These are phyloP conservation scores for Apocynum venetum DNA, from an alignment of 257 asterid genomes.

Conservation along the genomic window DNA sequence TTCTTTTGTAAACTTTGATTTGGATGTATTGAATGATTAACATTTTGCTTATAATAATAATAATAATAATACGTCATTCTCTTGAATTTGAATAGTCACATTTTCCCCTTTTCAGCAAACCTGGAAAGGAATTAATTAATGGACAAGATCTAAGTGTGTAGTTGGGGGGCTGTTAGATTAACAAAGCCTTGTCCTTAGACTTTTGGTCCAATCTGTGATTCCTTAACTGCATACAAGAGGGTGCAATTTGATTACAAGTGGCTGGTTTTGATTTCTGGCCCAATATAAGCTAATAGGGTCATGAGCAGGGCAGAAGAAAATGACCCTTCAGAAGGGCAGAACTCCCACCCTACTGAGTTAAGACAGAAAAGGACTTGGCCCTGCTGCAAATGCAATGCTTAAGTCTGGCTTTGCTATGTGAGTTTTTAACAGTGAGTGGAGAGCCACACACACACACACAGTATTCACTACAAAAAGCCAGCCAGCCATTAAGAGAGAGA, in stretches of 20 bases:
- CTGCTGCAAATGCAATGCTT: constrained; percentile 6
- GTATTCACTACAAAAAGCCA: background rate
- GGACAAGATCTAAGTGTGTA: too few species aligned
- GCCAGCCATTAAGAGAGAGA: background rate
- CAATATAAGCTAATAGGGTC: background rate
- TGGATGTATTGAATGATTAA: too few species aligned
- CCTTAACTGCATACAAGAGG: constrained; percentile 8
- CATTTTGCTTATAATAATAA: too few species aligned
- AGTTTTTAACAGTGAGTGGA: constrained; percentile 38
- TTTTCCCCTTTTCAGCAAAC: too few species aligned
- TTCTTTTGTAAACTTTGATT: too few species aligned
- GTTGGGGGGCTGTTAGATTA: too few species aligned
- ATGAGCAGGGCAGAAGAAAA: constrained; percentile 31
- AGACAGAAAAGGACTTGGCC: background rate
- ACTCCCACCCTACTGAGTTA: constrained; percentile 22
- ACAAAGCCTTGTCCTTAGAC: too few species aligned
- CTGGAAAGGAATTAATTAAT: too few species aligned
- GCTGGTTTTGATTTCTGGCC: background rate
- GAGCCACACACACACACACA: constrained; percentile 27
- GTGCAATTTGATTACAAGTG: background rate
- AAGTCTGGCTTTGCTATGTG: constrained; percentile 28
- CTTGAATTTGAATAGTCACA: too few species aligned
- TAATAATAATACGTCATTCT: too few species aligned
- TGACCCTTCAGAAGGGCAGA: constrained; percentile 45
- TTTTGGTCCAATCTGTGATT: background rate